A percentile compares a stretch with the other conserved stretches of the same genome.
Conservation (phyloP, 164 flowering plant species). For the Akebia trifoliata region DNA sequence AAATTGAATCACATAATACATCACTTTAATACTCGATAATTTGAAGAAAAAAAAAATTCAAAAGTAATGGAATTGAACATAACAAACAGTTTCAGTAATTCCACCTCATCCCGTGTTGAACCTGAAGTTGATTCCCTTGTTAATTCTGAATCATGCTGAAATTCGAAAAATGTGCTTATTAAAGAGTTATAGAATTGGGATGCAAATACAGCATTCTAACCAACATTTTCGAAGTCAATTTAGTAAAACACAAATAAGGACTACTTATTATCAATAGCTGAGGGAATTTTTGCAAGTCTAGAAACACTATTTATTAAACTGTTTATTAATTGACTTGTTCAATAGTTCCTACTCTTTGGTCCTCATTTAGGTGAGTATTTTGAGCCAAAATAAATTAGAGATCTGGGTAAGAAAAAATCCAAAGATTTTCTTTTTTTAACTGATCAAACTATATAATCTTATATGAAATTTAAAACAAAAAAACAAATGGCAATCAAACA, state of each 20-base stretch:
- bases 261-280: background rate
- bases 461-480: no score
- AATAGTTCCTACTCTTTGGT: no score
- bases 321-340: no score
- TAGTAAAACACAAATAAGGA: background rate
- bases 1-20: slow-evolving; percentile 6
- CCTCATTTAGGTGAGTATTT: no score
- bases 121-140: slow-evolving; percentile 27
- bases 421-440: no score
- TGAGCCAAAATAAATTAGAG: no score
- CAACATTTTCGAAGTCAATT: background rate
- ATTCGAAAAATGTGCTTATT: slow-evolving; percentile 1
- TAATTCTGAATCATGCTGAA: slow-evolving; percentile 30
- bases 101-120: slow-evolving; percentile 20
- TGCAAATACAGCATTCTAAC: background rate
- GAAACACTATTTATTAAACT: no score
- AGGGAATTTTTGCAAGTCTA: background rate
- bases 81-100: background rate
- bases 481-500: no score
- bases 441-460: no score
- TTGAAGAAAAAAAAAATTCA: background rate
- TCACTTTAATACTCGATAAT: no score
- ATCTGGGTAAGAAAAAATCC: no score
- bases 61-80: background rate
- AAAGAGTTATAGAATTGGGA: background rate